A percentile compares a stretch with the other conserved stretches of the same genome.
Evolutionary conservation across 2,329 filamentous ascomycete genomes (phyloP).

Genomic region (Stemphylium beticola): DNA sequence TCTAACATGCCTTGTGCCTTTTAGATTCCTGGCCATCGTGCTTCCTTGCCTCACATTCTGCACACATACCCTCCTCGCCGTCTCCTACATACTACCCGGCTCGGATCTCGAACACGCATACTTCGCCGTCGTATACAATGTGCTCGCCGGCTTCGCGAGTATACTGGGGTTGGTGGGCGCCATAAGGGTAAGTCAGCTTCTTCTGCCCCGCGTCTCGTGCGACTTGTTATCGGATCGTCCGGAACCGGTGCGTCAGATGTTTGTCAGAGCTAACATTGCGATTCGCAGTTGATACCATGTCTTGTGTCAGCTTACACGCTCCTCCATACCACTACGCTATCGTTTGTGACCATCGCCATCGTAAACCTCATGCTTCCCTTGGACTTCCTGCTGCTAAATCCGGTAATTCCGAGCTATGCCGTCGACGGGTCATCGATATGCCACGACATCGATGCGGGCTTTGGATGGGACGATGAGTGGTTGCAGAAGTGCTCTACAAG

Average conservation of each 20-base stretch:
- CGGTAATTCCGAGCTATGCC: slow-evolving; percentile 28
- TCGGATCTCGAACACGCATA: slow-evolving; percentile 38
- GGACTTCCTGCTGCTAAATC: slow-evolving; percentile 24
- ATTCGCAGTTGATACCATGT: slow-evolving; percentile 27
- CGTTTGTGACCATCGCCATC: slow-evolving; percentile 36
- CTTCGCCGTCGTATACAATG: slow-evolving; percentile 48
- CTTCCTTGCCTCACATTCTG: slow-evolving; percentile 36
- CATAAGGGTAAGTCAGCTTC: slow-evolving; percentile 46
- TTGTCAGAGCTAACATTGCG: slow-evolving; percentile 19
- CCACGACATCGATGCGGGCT: slow-evolving; percentile 34
- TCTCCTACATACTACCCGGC: slow-evolving; percentile 29
- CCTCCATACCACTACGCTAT: slow-evolving; percentile 34
- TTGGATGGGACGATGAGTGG: slow-evolving; percentile 40
- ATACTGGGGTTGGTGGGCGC: slow-evolving; percentile 53
- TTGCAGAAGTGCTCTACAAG: slow-evolving; percentile 35
- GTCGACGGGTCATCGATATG: slow-evolving; percentile 33
- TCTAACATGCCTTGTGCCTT: background rate
- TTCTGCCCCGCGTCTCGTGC: slow-evolving; percentile 1
- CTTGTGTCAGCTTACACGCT: slow-evolving; percentile 37
- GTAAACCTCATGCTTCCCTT: slow-evolving; percentile 33
- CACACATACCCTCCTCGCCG: slow-evolving; percentile 33
- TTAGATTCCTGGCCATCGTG: slow-evolving; percentile 37
- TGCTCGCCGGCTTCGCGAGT: slow-evolving; percentile 49
- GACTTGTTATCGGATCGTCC: background rate
- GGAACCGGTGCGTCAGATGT: background rate